Evolutionary conservation across 2,329 filamentous ascomycete species (phyloP).

Genomic region (Orbilia quercus): DNA sequence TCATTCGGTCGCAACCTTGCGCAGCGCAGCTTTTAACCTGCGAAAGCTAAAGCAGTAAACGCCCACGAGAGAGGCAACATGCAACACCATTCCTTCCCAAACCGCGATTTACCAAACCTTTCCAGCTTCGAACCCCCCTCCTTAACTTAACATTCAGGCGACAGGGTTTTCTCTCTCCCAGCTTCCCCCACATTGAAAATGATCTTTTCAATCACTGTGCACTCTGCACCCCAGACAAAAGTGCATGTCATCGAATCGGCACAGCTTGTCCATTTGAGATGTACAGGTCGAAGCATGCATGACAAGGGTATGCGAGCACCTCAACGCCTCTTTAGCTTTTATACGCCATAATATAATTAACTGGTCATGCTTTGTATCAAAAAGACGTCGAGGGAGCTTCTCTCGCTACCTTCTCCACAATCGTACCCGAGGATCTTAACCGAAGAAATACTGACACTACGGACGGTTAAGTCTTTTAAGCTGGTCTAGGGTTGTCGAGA

Average conservation of each 20-base stretch:
- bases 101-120: neutral
- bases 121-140: neutral
- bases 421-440: conserved; percentile 49
- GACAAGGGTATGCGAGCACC: conserved; percentile 41
- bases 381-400: conserved; percentile 34
- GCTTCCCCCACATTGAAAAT: conserved; percentile 29
- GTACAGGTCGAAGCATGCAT: conserved; percentile 36
- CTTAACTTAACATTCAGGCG: neutral
- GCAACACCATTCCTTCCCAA: conserved; percentile 29
- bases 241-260: conserved; percentile 54
- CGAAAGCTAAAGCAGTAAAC: conserved; percentile 7
- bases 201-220: conserved; percentile 35
- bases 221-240: conserved; percentile 32
- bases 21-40: too few relatives aligned
- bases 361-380: conserved; percentile 43
- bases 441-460: conserved; percentile 46
- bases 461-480: conserved; percentile 27
- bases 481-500: conserved; percentile 12
- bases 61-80: conserved; percentile 31
- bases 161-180: neutral
- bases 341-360: conserved; percentile 1
- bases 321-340: conserved; percentile 18
- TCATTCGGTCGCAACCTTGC: conserved; percentile 8
- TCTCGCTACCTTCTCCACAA: conserved; percentile 44
- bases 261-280: conserved; percentile 48